These are phyloP conservation scores for Porogramme epimiltina DNA, from an alignment of 1,284 basidiomycete species.

Conservation along the genomic window DNA sequence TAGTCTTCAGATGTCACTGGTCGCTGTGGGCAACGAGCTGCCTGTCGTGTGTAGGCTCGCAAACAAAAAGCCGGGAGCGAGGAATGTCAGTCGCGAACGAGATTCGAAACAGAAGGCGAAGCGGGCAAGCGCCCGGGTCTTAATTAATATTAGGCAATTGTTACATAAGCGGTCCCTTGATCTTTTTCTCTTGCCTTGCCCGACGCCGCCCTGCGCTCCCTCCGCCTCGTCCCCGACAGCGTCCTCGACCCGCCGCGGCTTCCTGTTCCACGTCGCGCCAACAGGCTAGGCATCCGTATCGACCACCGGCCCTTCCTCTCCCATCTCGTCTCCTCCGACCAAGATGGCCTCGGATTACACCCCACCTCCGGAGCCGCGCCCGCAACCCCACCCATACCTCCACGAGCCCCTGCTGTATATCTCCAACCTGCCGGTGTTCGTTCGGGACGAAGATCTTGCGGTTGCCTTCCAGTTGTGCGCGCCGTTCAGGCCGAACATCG, in stretches of 20 bases:
- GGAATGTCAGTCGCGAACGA: too few relatives aligned
- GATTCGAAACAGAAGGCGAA: too few relatives aligned
- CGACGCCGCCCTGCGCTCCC: constrained; percentile 9
- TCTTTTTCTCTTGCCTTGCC: constrained; percentile 19
- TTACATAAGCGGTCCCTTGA: constrained; percentile 21
- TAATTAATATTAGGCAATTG: constrained; percentile 15
- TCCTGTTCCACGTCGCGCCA: constrained; percentile 5
- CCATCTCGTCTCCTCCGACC: not conserved
- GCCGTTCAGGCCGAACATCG: constrained; percentile 76
- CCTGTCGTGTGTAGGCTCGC: too few relatives aligned
- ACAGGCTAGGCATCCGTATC: constrained; percentile 9
- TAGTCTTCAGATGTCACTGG: too few relatives aligned
- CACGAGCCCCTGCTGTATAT: constrained; percentile 80
- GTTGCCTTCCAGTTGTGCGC: constrained; percentile 69
- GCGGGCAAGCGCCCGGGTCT: not conserved
- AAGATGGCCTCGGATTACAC: constrained; percentile 32
- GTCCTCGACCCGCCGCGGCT: constrained; percentile 8
- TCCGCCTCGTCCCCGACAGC: constrained; percentile 20
- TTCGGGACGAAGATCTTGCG: constrained; percentile 75
- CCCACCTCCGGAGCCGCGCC: constrained; percentile 26
- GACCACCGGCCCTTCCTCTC: constrained; percentile 1
- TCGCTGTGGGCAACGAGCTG: constrained; percentile 34
- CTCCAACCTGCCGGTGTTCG: constrained; percentile 67
- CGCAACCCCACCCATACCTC: constrained; percentile 69
- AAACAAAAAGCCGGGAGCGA: too few relatives aligned